Percentiles rank a stretch among this genome's conserved stretches.
Conservation (phyloP, 805 yeast species). For the Diddensiella transvaalensis region DNA sequence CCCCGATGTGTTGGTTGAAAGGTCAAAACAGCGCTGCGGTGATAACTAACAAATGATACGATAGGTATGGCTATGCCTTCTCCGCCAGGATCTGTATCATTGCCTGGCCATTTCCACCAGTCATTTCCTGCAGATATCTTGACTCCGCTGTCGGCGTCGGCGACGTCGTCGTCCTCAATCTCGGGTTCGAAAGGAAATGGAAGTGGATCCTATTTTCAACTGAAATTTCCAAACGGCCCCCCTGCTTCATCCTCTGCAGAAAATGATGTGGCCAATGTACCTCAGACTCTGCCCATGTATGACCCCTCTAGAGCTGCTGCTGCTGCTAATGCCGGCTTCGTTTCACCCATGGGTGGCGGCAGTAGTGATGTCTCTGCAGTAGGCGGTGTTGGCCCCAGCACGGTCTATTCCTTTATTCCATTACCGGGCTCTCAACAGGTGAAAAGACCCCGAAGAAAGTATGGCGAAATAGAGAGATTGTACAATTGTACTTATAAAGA, state of each 20-base stretch:
- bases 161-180: too few species aligned
- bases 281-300: neutral
- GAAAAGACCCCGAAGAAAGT: conserved; percentile 52
- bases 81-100: neutral
- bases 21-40: too few species aligned
- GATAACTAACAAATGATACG: too few species aligned
- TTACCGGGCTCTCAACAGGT: conserved; percentile 28
- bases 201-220: neutral
- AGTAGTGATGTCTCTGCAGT: too few species aligned
- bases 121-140: neutral
- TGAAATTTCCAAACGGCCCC: too few species aligned
- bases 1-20: too few species aligned
- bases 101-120: neutral
- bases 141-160: neutral
- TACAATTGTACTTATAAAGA: conserved; percentile 46
- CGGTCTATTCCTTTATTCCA: conserved; percentile 23
- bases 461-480: conserved; percentile 52
- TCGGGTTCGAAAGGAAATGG: neutral
- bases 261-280: neutral
- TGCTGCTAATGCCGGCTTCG: too few species aligned
- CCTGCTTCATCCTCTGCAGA: neutral
- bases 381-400: too few species aligned
- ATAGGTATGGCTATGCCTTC: neutral
- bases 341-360: too few species aligned
- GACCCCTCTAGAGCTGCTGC: too few species aligned